These are phyloP conservation scores for Schwanniomyces polymorphus DNA, from an alignment of 805 yeast genomes.

Conservation along the genomic window DNA sequence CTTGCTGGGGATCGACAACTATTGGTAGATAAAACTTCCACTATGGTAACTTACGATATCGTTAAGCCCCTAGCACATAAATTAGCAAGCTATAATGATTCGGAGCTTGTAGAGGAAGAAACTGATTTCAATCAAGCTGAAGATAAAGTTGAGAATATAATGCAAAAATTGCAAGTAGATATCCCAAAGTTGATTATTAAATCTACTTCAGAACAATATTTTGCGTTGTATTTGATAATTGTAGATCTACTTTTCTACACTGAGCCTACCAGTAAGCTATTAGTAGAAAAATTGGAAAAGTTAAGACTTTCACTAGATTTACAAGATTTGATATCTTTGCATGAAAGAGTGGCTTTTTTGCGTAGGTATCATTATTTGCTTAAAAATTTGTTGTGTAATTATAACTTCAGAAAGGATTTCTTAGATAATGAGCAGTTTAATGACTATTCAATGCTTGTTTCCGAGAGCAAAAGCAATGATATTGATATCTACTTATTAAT, in stretches of 20 bases:
- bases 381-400: conserved; percentile 43
- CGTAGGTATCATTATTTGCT: conserved; percentile 50
- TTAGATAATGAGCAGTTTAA: conserved; percentile 50
- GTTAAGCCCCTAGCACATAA: conserved; percentile 26
- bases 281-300: conserved; percentile 62
- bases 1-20: conserved; percentile 47
- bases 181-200: conserved; percentile 67
- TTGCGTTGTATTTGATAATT: conserved; percentile 60
- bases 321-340: conserved; percentile 54
- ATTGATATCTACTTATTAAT: conserved; percentile 36
- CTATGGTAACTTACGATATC: conserved; percentile 58
- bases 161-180: conserved; percentile 55
- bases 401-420: conserved; percentile 47
- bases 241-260: conserved; percentile 66
- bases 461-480: conserved; percentile 30
- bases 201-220: conserved; percentile 74
- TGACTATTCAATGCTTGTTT: conserved; percentile 39
- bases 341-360: conserved; percentile 45
- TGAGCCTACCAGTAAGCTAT: conserved; percentile 64
- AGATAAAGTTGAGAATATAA: neutral
- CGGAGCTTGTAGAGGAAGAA: conserved; percentile 1
- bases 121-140: conserved; percentile 1
- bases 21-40: conserved; percentile 63
- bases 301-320: conserved; percentile 70
- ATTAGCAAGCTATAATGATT: conserved; percentile 5